phyloP scores from a whole-genome alignment of 2,329 filamentous ascomycete species.

The Chaetothyriales sp. region DNA sequence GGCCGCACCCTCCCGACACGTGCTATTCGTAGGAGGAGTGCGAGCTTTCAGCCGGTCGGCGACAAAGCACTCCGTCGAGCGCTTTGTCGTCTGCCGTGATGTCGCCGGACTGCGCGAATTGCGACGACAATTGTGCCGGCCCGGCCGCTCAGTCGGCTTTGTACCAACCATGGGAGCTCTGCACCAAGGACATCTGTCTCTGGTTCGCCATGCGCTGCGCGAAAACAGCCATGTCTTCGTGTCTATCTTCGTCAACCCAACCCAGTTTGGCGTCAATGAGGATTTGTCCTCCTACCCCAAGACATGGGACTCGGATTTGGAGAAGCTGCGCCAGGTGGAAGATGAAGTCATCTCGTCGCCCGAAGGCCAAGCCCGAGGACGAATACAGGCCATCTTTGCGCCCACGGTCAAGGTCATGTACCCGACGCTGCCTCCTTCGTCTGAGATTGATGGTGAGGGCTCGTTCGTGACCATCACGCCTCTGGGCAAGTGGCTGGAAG shows the following conservation, averaged over 20 bases:
- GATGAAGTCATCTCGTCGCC: conserved; percentile 8
- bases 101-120: conserved; percentile 57
- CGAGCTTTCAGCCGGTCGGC: background rate
- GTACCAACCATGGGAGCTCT: conserved; percentile 97
- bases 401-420: conserved; percentile 78
- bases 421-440: conserved; percentile 59
- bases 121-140: conserved; percentile 51
- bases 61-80: conserved; percentile 6
- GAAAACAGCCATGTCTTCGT: conserved; percentile 83
- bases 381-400: conserved; percentile 69
- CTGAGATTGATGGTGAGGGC: conserved; percentile 61
- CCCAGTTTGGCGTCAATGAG: conserved; percentile 82
- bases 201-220: conserved; percentile 68
- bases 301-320: conserved; percentile 69
- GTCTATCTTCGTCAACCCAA: conserved; percentile 89
- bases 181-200: conserved; percentile 77
- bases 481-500: conserved; percentile 67
- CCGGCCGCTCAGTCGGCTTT: conserved; percentile 63
- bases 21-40: background rate
- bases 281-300: conserved; percentile 81
- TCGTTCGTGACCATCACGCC: conserved; percentile 89
- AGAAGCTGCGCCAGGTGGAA: conserved; percentile 47
- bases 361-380: conserved; percentile 43
- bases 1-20: background rate
- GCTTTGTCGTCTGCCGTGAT: conserved; percentile 62